Percentiles rank a stretch among this genome's conserved stretches.
Evolutionary conservation across 805 yeast species (phyloP).

Genomic region (Danielia reshetovae): DNA sequence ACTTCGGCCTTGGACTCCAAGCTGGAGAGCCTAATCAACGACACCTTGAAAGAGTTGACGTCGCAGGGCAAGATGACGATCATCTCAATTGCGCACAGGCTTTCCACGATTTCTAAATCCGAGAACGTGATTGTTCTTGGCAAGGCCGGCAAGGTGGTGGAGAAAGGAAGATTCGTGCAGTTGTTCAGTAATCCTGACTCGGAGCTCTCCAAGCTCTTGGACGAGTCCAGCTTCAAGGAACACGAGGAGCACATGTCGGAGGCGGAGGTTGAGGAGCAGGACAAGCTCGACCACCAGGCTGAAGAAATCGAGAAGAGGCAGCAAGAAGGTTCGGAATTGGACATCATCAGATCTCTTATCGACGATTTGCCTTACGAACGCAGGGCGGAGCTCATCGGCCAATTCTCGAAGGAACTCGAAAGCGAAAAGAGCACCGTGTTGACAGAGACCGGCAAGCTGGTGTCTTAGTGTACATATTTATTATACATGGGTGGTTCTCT

Average conservation of each 20-base stretch:
- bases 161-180: conserved; percentile 36
- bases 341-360: conserved; percentile 26
- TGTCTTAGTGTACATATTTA: conserved; percentile 11
- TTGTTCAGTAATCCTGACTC: conserved; percentile 39
- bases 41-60: conserved; percentile 36
- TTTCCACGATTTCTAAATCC: conserved; percentile 43
- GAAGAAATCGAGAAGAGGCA: conserved; percentile 19
- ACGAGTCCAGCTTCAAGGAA: conserved; percentile 27
- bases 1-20: conserved; percentile 58
- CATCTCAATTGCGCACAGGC: conserved; percentile 42
- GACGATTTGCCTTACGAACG: conserved; percentile 35
- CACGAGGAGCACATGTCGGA: conserved; percentile 20
- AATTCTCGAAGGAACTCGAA: conserved; percentile 20
- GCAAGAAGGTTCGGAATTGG: conserved; percentile 16
- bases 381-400: conserved; percentile 25
- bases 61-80: conserved; percentile 39
- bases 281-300: conserved; percentile 23
- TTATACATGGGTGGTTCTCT: too few species aligned
- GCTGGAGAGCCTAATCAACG: conserved; percentile 45
- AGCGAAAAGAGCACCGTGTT: conserved; percentile 5
- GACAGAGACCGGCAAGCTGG: conserved; percentile 6
- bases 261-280: conserved; percentile 23
- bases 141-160: conserved; percentile 38
- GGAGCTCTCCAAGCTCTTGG: conserved; percentile 38
- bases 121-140: conserved; percentile 42